phyloP scores from a whole-genome alignment of 1,284 basidiomycete species.

The Marasmius sp. region DNA sequence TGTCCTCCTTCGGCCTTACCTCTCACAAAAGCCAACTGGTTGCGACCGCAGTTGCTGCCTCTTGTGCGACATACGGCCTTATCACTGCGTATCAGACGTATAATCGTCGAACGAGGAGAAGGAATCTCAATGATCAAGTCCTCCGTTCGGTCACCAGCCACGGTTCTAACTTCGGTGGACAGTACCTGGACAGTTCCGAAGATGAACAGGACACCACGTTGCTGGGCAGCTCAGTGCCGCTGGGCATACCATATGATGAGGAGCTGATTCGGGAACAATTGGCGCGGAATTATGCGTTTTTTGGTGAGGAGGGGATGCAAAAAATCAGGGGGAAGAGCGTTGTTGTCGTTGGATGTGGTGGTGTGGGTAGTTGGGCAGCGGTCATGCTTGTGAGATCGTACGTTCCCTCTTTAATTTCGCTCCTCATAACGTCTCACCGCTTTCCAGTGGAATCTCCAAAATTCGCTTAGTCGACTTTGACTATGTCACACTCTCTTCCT shows the following conservation, averaged over 20 bases:
- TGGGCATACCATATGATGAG: conserved; percentile 56
- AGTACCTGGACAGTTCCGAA: conserved; percentile 17
- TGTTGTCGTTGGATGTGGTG: conserved; percentile 92
- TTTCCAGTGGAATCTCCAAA: conserved; percentile 64
- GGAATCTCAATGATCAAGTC: conserved; percentile 57
- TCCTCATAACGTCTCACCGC: neutral
- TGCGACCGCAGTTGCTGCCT: conserved; percentile 61
- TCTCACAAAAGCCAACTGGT: conserved; percentile 58
- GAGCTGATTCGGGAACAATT: conserved; percentile 83
- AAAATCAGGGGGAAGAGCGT: conserved; percentile 78
- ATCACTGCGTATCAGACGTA: conserved; percentile 58
- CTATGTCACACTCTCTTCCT: conserved; percentile 88
- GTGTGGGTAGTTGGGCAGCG: conserved; percentile 94
- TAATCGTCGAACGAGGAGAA: conserved; percentile 46
- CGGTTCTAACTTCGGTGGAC: conserved; percentile 19
- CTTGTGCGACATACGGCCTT: conserved; percentile 54
- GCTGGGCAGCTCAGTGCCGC: conserved; percentile 1
- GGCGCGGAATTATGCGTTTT: conserved; percentile 92
- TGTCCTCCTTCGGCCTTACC: conserved; percentile 18
- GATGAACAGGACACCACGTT: conserved; percentile 9
- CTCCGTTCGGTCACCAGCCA: conserved; percentile 45
- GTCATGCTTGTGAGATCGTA: conserved; percentile 90
- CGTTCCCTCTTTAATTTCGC: conserved; percentile 30
- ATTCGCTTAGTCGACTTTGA: conserved; percentile 87
- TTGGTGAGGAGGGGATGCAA: conserved; percentile 88